These are phyloP conservation scores for Xylaria intraflava DNA, from an alignment of 495 filamentous ascomycete genomes.

Conservation along the genomic window DNA sequence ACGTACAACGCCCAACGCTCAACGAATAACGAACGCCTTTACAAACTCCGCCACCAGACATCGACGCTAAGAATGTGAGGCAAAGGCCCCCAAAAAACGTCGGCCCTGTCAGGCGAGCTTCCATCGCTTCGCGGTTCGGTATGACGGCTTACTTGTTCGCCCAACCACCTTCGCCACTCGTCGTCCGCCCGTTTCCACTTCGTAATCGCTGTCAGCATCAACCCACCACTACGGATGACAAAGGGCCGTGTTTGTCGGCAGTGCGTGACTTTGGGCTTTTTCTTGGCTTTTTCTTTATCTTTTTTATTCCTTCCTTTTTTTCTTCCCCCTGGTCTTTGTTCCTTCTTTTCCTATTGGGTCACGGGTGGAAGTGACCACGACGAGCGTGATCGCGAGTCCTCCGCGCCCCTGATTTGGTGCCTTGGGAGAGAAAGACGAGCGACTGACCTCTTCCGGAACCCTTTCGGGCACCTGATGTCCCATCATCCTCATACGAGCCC, in stretches of 20 bases:
- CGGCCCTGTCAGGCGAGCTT: not conserved
- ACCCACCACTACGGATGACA: not conserved
- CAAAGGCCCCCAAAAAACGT: constrained; percentile 1
- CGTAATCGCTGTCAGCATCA: constrained; percentile 4
- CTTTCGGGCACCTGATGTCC: constrained; percentile 12
- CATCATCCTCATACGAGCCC: constrained; percentile 3
- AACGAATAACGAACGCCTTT: too few relatives aligned
- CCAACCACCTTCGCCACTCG: constrained; percentile 23
- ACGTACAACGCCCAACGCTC: too few relatives aligned
- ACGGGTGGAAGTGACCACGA: not conserved
- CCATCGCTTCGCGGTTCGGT: not conserved
- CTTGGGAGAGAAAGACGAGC: not conserved
- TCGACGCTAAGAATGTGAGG: constrained; percentile 11
- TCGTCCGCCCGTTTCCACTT: constrained; percentile 17
- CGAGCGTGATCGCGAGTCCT: not conserved
- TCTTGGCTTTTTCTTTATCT: too few relatives aligned
- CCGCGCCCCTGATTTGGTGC: too few relatives aligned
- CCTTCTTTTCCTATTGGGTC: too few relatives aligned
- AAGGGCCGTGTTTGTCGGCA: not conserved
- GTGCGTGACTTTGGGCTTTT: not conserved
- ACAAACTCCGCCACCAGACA: constrained; percentile 4
- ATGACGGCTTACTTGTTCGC: constrained; percentile 14
- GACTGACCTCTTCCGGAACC: constrained; percentile 22
- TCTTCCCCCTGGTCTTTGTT: too few relatives aligned
- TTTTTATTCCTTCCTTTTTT: too few relatives aligned